Conservation (phyloP, 768 basidiomycete genomes). For the Lactarius psammicola region DNA sequence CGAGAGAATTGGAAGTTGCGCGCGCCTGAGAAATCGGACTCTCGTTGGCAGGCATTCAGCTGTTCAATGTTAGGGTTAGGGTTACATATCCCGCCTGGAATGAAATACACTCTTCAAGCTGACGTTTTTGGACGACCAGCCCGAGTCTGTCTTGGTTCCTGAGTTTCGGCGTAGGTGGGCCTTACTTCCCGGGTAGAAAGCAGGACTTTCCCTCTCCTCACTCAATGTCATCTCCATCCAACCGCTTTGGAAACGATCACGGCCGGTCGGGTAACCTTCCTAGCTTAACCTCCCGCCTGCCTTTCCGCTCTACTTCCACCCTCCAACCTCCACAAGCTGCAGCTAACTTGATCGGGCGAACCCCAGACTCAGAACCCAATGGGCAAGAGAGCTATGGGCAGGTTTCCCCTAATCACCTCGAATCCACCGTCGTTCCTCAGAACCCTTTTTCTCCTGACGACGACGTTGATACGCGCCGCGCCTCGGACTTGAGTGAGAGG, state of each 20-base stretch:
- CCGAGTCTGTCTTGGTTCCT: background rate
- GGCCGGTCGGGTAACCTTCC: background rate
- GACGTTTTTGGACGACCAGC: background rate
- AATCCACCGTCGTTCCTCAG: background rate
- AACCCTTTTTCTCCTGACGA: background rate
- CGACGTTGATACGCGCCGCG: slow-evolving; percentile 7
- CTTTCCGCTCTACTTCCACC: background rate
- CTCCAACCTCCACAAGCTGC: background rate
- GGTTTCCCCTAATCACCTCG: background rate
- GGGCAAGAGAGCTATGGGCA: background rate
- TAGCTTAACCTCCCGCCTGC: background rate
- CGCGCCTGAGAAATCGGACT: too few relatives aligned
- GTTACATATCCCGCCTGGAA: slow-evolving; percentile 7
- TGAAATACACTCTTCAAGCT: background rate
- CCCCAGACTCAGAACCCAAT: background rate
- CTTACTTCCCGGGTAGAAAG: slow-evolving; percentile 12
- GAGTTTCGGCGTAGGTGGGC: background rate
- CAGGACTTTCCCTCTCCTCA: slow-evolving; percentile 18
- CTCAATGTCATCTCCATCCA: background rate
- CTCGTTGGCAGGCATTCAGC: background rate
- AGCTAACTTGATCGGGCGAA: background rate
- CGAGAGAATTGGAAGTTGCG: too few relatives aligned
- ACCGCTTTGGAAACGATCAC: background rate
- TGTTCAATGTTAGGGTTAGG: background rate
- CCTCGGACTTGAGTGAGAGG: slow-evolving; percentile 19